Percentiles rank a stretch among this genome's conserved stretches.
Conservation (phyloP, 352 stramenopile species). For the Thalassiosira mediterranea region DNA sequence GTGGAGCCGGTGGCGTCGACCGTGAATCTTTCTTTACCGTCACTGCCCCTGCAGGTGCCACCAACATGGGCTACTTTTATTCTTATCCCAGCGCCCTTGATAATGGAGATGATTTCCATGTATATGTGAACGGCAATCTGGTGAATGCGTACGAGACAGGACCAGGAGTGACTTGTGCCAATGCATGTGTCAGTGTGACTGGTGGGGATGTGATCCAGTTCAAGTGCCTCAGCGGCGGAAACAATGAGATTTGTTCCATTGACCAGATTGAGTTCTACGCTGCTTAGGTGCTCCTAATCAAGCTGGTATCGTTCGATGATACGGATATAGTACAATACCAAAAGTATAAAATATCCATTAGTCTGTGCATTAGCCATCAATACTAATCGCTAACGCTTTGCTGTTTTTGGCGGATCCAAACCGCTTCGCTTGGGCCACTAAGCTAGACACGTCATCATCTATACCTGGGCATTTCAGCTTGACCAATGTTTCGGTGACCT, state of each 20-base stretch:
- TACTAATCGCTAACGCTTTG: not conserved
- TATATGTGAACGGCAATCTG: not conserved
- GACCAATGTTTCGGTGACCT: conserved; percentile 8
- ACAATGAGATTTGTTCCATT: too few species aligned
- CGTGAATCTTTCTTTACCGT: not conserved
- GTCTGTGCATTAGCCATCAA: conserved; percentile 3
- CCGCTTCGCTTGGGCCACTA: not conserved
- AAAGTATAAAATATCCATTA: too few species aligned
- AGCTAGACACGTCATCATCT: not conserved
- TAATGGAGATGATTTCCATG: not conserved
- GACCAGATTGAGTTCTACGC: too few species aligned
- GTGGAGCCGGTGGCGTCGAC: not conserved
- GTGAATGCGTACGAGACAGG: not conserved
- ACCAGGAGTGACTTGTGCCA: not conserved
- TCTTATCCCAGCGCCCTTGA: not conserved
- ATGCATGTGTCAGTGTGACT: too few species aligned
- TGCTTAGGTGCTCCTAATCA: too few species aligned
- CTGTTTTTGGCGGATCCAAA: not conserved
- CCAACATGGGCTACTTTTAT: not conserved
- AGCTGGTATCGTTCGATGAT: too few species aligned
- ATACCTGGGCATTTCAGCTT: not conserved
- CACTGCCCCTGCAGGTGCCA: not conserved
- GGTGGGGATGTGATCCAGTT: too few species aligned
- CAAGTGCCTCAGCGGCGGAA: too few species aligned
- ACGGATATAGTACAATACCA: too few species aligned